Conservation (phyloP, 768 basidiomycete genomes). For the Lactifluus hygrophoroides region DNA sequence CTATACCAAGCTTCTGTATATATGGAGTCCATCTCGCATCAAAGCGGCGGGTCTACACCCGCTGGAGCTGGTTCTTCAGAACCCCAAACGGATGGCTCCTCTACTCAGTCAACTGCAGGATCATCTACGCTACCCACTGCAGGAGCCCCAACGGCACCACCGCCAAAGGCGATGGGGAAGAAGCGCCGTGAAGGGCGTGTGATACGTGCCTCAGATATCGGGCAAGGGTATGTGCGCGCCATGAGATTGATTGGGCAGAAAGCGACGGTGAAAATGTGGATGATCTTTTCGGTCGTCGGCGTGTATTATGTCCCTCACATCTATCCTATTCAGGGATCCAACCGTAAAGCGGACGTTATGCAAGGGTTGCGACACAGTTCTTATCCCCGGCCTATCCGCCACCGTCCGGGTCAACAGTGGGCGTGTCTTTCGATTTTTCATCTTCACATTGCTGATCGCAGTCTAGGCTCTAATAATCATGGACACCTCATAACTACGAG, state of each 20-base stretch:
- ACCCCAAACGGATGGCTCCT: background rate
- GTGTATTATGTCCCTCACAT: background rate
- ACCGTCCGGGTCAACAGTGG: conserved; percentile 57
- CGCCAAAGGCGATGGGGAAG: background rate
- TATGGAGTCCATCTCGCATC: conserved; percentile 33
- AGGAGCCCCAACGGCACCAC: background rate
- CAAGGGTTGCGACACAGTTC: conserved; percentile 51
- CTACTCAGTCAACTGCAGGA: background rate
- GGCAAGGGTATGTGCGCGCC: conserved; percentile 51
- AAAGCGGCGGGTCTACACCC: background rate
- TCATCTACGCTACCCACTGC: background rate
- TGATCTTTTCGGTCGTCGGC: background rate
- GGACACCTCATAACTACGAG: conserved; percentile 49
- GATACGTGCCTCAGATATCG: conserved; percentile 40
- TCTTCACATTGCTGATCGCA: background rate
- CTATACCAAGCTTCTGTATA: conserved; percentile 75
- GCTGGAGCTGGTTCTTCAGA: background rate
- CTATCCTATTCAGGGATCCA: conserved; percentile 50
- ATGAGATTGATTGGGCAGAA: conserved; percentile 71
- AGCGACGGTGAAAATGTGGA: conserved; percentile 69
- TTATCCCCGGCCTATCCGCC: conserved; percentile 62
- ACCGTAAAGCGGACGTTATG: conserved; percentile 76
- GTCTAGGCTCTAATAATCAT: conserved; percentile 38
- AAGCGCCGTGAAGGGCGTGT: conserved; percentile 22
- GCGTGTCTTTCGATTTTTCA: conserved; percentile 18